A percentile compares a stretch with the other conserved stretches of the same genome.
Conservation (phyloP, 805 yeast species). For the Wickerhamiella dianesei region DNA sequence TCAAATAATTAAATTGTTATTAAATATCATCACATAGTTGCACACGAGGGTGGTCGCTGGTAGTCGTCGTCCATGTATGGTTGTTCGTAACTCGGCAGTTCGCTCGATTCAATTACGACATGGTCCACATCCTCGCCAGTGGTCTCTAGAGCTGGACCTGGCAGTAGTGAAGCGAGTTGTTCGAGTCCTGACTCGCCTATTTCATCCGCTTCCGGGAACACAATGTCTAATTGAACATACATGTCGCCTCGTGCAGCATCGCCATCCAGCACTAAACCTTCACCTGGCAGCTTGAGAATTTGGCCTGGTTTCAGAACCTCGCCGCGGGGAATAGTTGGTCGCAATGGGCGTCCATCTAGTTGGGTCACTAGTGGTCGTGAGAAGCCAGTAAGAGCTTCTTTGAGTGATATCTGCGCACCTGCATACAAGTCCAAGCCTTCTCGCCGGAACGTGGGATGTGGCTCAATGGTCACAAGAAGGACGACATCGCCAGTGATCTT, state of each 20-base stretch:
- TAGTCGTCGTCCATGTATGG: not conserved
- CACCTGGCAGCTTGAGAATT: conserved; percentile 14
- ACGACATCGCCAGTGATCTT: conserved; percentile 66
- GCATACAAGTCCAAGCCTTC: conserved; percentile 53
- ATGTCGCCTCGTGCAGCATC: conserved; percentile 13
- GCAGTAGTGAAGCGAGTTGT: conserved; percentile 8
- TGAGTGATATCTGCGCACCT: conserved; percentile 45
- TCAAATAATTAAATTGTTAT: not conserved
- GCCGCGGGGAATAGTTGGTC: conserved; percentile 55
- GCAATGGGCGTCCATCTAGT: conserved; percentile 65
- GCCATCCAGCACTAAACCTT: conserved; percentile 14
- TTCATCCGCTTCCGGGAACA: conserved; percentile 15
- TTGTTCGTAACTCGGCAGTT: conserved; percentile 2
- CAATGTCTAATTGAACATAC: conserved; percentile 13
- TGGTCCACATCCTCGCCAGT: conserved; percentile 3
- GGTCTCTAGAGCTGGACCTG: not conserved
- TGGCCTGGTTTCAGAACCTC: conserved; percentile 36
- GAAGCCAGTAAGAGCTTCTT: conserved; percentile 80
- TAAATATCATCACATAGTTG: not conserved
- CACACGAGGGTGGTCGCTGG: not conserved
- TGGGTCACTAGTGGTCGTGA: conserved; percentile 49
- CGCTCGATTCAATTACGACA: not conserved
- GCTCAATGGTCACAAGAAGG: conserved; percentile 41
- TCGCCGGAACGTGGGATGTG: conserved; percentile 38
- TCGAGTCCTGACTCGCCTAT: conserved; percentile 11